A percentile compares a stretch with the other conserved stretches of the same genome.
These are phyloP conservation scores for Teratosphaeria nubilosa DNA, from an alignment of 2,329 filamentous ascomycete species.

Conservation along the genomic window DNA sequence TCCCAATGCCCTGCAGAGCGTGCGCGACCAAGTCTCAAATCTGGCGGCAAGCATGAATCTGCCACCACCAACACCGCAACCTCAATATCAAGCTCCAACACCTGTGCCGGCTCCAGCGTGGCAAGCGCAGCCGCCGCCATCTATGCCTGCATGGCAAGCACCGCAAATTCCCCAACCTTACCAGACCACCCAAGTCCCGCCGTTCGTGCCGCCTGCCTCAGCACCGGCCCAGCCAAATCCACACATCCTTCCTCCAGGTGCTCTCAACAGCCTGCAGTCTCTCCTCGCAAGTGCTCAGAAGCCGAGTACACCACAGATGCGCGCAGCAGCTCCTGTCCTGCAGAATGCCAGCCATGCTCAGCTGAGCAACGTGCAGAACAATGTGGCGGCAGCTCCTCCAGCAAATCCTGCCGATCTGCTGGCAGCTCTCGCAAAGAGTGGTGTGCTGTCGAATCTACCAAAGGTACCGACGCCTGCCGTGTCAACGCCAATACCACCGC, in stretches of 20 bases:
- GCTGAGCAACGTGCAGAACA: constrained; percentile 21
- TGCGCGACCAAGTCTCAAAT: constrained; percentile 75
- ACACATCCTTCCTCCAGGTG: constrained; percentile 17
- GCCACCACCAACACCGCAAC: constrained; percentile 15
- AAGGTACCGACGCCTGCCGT: not conserved
- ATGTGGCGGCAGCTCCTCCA: constrained; percentile 14
- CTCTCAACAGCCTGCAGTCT: constrained; percentile 24
- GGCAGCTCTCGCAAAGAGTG: constrained; percentile 22
- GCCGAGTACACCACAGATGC: constrained; percentile 27
- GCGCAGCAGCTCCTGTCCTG: constrained; percentile 21
- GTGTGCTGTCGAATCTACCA: constrained; percentile 8
- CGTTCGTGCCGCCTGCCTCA: constrained; percentile 14
- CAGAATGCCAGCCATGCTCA: constrained; percentile 22
- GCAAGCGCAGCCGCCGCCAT: not conserved
- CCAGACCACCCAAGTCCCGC: constrained; percentile 20
- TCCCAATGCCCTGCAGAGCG: constrained; percentile 72
- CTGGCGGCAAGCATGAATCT: constrained; percentile 45
- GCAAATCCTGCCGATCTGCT: constrained; percentile 19
- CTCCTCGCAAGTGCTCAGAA: constrained; percentile 26
- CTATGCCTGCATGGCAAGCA: not conserved
- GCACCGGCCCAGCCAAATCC: constrained; percentile 5
- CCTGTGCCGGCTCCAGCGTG: not conserved
- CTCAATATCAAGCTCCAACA: constrained; percentile 7
- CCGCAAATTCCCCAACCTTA: constrained; percentile 10
- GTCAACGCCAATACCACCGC: not conserved